phyloP scores from a whole-genome alignment of 2,329 filamentous ascomycete species.

The Fonsecaea pedrosoi region DNA sequence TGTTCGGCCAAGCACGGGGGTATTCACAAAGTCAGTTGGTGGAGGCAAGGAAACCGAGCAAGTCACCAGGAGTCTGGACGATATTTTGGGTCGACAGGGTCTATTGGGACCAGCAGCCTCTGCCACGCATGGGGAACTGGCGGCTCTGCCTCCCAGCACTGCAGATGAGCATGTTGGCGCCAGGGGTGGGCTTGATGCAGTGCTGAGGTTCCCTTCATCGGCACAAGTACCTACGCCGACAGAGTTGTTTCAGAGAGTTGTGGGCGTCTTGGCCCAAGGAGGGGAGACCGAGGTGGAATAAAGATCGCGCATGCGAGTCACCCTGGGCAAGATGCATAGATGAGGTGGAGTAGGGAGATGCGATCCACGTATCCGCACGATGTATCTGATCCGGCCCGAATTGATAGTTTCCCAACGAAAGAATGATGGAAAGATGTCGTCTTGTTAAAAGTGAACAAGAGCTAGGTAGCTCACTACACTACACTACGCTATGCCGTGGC shows the following conservation, averaged over 20 bases:
- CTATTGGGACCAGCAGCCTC: background rate
- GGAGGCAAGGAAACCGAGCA: constrained; percentile 20
- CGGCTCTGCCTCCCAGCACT: constrained; percentile 5
- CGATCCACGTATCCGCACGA: background rate
- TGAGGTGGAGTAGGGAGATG: background rate
- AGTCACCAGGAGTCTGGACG: constrained; percentile 31
- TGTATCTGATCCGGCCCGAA: background rate
- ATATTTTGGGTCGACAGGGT: constrained; percentile 27
- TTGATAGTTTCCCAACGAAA: background rate
- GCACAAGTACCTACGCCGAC: constrained; percentile 29
- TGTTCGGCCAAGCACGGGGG: background rate
- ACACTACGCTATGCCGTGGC: too few species aligned
- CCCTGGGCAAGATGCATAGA: background rate
- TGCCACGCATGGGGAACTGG: background rate
- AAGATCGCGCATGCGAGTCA: background rate
- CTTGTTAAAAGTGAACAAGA: background rate
- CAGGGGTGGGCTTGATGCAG: constrained; percentile 22
- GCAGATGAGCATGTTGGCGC: background rate
- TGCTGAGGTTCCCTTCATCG: constrained; percentile 32
- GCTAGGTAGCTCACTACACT: too few species aligned
- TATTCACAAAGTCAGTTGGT: background rate
- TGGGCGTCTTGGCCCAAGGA: constrained; percentile 18
- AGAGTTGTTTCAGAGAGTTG: constrained; percentile 37
- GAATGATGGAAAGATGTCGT: background rate
- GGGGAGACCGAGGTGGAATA: background rate